These are phyloP conservation scores for Mortierella sp. DNA, from an alignment of 371 early-diverging fungal genomes.

Conservation along the genomic window DNA sequence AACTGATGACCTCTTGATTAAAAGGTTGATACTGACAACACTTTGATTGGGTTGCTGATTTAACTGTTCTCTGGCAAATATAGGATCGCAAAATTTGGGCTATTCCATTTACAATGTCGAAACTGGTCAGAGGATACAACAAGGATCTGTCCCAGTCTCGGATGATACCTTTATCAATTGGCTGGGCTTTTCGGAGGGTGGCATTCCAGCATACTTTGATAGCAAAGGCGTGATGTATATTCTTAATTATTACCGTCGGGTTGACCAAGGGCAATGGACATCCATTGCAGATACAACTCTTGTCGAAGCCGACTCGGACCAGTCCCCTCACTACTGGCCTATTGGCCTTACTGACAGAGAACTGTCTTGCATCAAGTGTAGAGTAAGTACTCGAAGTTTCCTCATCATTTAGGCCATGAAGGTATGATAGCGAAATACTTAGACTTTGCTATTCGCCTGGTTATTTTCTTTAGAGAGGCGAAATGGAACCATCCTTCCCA, in stretches of 20 bases:
- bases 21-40: background rate
- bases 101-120: conserved; percentile 78
- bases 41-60: background rate
- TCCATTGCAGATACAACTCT: conserved; percentile 76
- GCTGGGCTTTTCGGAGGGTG: conserved; percentile 88
- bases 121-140: conserved; percentile 68
- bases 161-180: conserved; percentile 76
- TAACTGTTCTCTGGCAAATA: background rate
- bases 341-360: conserved; percentile 75
- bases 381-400: conserved; percentile 54
- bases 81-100: conserved; percentile 72
- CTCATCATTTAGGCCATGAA: background rate
- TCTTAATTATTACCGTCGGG: conserved; percentile 66
- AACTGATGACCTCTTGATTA: conserved; percentile 1
- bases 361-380: conserved; percentile 75
- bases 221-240: conserved; percentile 74
- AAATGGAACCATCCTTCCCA: conserved; percentile 80
- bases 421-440: background rate
- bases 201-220: conserved; percentile 79
- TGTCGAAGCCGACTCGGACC: conserved; percentile 53
- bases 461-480: conserved; percentile 55
- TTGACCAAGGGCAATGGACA: conserved; percentile 79
- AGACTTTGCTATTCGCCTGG: background rate
- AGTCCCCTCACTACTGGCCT: conserved; percentile 77
- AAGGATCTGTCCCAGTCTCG: conserved; percentile 75